Evolutionary conservation across 2,329 filamentous ascomycete genomes (phyloP), one percentile per base, ranked within the genome.

Genomic region (Cyphellophora europaea): DNA sequence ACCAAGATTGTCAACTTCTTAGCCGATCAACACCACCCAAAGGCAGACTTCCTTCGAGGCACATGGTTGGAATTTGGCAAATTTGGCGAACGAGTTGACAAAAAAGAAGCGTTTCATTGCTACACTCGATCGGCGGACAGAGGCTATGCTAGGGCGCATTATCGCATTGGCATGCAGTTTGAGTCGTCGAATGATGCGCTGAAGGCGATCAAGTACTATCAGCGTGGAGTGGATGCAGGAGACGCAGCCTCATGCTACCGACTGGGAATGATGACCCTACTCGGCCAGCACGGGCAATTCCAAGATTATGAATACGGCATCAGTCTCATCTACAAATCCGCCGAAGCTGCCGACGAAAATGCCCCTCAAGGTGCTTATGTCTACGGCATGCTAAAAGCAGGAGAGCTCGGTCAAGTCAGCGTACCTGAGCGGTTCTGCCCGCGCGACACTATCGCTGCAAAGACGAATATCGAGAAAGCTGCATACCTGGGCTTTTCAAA

Each of bases 21-120:
- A 21, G 83, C 89, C 15, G 82, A 88, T 34, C 91, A 98, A 57
- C 77, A 81, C 44, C 91, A 98, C 50, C 91, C 91, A 15, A 87
- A 91, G 53, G 91, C 91, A 15, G 77, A 93, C 47, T 98, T 96
- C 57, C 85, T 96, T 66, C 79, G 79, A 51, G 85, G 87, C 40
- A 95, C 93, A 72, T 98, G 91, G 91, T 70, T 93, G 33, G 91
- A 98, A 56, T 98, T 96, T 68, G 91, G 91, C 49, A 93, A 94
- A 55, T 96, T 95, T 54, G 87, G 86, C 25, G 78, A 81, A 58
- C 77, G 87, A 17, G 71, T 87, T 41, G 91, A 98, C 66, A 94
- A 93, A 65, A 88, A 89, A 52, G 89, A 95, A 62, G 89, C 91
- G 5, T 96, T 93, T 56, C 65, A 78, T 42, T 83, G 82, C 51